These are phyloP conservation scores for Acorus gramineus DNA, from an alignment of 106 monocot genomes.

Conservation along the genomic window DNA sequence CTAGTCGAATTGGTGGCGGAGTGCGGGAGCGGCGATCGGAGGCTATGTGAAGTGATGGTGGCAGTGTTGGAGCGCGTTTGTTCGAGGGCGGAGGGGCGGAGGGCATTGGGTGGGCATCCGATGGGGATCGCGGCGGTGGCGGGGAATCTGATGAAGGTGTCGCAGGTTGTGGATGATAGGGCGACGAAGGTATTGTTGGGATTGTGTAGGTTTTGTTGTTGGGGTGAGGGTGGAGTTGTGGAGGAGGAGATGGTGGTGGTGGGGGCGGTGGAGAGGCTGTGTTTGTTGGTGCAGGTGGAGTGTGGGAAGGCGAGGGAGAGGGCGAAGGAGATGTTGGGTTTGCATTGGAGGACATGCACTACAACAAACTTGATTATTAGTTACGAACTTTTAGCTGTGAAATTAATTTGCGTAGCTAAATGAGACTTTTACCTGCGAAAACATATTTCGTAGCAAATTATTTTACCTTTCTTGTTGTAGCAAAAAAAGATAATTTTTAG, in stretches of 20 bases:
- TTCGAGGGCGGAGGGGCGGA: conserved; percentile 27
- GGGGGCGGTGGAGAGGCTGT: conserved; percentile 30
- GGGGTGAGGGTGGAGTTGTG: background rate
- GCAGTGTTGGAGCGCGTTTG: conserved; percentile 17
- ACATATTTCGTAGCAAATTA: too few species aligned
- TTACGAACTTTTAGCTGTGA: too few species aligned
- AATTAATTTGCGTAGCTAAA: too few species aligned
- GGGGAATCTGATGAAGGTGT: conserved; percentile 27
- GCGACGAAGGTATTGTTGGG: conserved; percentile 24
- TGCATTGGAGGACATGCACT: conserved; percentile 20
- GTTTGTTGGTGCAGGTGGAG: conserved; percentile 25
- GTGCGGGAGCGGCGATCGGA: conserved; percentile 14
- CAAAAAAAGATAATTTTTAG: too few species aligned
- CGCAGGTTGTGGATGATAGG: conserved; percentile 8
- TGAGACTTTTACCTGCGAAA: too few species aligned
- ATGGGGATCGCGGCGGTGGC: conserved; percentile 31
- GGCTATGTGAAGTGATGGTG: conserved; percentile 28
- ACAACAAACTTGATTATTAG: too few species aligned
- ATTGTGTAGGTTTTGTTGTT: conserved; percentile 9
- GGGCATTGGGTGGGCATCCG: conserved; percentile 27
- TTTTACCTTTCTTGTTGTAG: too few species aligned
- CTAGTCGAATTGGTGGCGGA: conserved; percentile 28
- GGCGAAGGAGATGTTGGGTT: conserved; percentile 22
- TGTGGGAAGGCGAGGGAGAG: conserved; percentile 17
- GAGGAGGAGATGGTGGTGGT: conserved; percentile 31